Conservation (phyloP, 352 stramenopile species). For the Globisporangium echinulatum region DNA sequence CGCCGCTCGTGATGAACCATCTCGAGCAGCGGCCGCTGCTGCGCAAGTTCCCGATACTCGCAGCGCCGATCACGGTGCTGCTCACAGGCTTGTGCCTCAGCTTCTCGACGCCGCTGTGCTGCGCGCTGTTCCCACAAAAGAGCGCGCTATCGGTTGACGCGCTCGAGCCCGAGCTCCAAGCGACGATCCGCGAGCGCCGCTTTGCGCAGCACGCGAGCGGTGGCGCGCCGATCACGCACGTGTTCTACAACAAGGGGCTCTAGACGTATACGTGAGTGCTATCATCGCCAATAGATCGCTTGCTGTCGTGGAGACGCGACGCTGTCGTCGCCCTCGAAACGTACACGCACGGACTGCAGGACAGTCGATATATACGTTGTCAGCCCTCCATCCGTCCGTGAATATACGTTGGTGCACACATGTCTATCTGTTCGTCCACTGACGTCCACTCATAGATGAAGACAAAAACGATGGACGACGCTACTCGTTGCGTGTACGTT, state of each 20-base stretch:
- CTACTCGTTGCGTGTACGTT: no score
- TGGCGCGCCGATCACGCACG: slow-evolving; percentile 34
- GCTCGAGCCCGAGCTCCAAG: slow-evolving; percentile 67
- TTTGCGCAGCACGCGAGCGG: slow-evolving; percentile 29
- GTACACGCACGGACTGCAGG: no score
- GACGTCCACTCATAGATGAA: no score
- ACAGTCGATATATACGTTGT: no score
- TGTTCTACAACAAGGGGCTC: slow-evolving; percentile 78
- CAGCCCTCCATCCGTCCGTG: no score
- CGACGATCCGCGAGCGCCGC: slow-evolving; percentile 30
- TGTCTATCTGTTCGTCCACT: no score
- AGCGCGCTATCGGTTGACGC: slow-evolving; percentile 46
- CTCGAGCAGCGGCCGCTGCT: slow-evolving; percentile 59
- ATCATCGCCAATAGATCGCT: neutral
- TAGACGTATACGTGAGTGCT: slow-evolving; percentile 8
- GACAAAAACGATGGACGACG: no score
- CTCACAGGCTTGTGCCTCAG: slow-evolving; percentile 66
- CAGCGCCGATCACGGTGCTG: slow-evolving; percentile 58
- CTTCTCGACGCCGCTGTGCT: slow-evolving; percentile 77
- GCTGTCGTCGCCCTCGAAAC: no score
- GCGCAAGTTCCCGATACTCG: slow-evolving; percentile 56
- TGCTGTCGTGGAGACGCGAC: no score
- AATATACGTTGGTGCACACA: no score
- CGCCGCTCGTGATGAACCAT: slow-evolving; percentile 78
- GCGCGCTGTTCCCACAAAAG: slow-evolving; percentile 78